These are phyloP conservation scores for Euphorbia pulcherrima DNA, from an alignment of 345 rosid species.

Conservation along the genomic window DNA sequence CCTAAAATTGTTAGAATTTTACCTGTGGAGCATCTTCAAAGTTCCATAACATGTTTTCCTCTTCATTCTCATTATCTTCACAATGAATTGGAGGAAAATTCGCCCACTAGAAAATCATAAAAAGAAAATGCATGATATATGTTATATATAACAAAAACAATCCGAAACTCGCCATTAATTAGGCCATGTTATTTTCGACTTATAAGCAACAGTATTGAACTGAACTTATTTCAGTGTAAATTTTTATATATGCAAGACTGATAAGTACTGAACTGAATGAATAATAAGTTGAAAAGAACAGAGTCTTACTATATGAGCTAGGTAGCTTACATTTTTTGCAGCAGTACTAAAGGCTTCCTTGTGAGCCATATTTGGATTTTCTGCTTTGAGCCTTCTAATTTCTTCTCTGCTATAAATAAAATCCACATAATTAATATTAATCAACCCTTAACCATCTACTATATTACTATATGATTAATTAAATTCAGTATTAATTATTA, in stretches of 20 bases:
- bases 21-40: slow-evolving; percentile 15
- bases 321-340: slow-evolving; percentile 67
- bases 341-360: slow-evolving; percentile 98
- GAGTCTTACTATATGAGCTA: too few species aligned
- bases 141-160: too few species aligned
- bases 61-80: slow-evolving; percentile 44
- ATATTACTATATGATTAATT: neutral
- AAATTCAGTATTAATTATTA: slow-evolving; percentile 26
- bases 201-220: too few species aligned
- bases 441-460: neutral
- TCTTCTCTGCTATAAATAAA: slow-evolving; percentile 61
- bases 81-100: slow-evolving; percentile 63
- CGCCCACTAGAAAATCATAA: slow-evolving; percentile 65
- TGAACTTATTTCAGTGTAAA: too few species aligned
- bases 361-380: slow-evolving; percentile 90
- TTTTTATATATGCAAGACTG: too few species aligned
- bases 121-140: neutral
- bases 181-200: too few species aligned
- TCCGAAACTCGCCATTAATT: too few species aligned
- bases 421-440: slow-evolving; percentile 8
- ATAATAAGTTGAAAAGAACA: too few species aligned
- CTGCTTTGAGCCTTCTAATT: slow-evolving; percentile 88
- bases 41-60: slow-evolving; percentile 22
- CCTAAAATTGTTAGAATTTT: neutral
- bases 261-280: too few species aligned